phyloP scores from a whole-genome alignment of 495 filamentous ascomycete species.

The Penicillium turbatum region DNA sequence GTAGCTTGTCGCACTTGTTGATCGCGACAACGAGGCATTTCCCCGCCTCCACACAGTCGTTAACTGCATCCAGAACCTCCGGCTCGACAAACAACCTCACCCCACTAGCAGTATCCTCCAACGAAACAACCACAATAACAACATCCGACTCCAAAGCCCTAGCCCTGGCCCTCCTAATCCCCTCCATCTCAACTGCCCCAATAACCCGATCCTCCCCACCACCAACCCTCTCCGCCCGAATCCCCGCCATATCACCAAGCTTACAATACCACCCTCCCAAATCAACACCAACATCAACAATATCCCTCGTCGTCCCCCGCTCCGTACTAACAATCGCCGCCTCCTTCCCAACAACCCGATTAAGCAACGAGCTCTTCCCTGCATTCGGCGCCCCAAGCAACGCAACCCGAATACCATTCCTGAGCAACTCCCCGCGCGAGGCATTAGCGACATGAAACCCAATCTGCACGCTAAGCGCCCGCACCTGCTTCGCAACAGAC shows the following conservation, averaged over 20 bases:
- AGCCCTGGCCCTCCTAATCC: constrained; percentile 79
- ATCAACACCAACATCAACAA: constrained; percentile 89
- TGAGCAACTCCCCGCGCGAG: constrained; percentile 76
- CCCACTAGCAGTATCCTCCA: constrained; percentile 47
- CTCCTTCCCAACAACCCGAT: constrained; percentile 85
- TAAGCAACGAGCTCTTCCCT: constrained; percentile 91
- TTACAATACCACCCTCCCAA: constrained; percentile 83
- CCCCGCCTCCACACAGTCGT: constrained; percentile 50
- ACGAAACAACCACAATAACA: constrained; percentile 71
- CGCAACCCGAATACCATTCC: constrained; percentile 80
- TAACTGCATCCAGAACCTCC: constrained; percentile 55
- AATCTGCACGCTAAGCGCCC: constrained; percentile 56
- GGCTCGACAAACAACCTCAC: constrained; percentile 46
- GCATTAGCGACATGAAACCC: constrained; percentile 67
- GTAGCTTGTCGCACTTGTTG: constrained; percentile 75
- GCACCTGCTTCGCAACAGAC: constrained; percentile 63
- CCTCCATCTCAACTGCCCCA: constrained; percentile 80
- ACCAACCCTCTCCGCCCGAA: constrained; percentile 46
- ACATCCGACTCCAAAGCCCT: constrained; percentile 82
- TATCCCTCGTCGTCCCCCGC: constrained; percentile 88
- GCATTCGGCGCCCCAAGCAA: constrained; percentile 90
- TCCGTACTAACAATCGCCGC: constrained; percentile 91
- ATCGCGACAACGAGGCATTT: constrained; percentile 65
- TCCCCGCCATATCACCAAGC: constrained; percentile 88
- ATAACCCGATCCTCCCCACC: constrained; percentile 37